Evolutionary conservation across 1,284 basidiomycete genomes (phyloP), one percentile per base, ranked within the genome.

Genomic region (Puccinia sorghi): DNA sequence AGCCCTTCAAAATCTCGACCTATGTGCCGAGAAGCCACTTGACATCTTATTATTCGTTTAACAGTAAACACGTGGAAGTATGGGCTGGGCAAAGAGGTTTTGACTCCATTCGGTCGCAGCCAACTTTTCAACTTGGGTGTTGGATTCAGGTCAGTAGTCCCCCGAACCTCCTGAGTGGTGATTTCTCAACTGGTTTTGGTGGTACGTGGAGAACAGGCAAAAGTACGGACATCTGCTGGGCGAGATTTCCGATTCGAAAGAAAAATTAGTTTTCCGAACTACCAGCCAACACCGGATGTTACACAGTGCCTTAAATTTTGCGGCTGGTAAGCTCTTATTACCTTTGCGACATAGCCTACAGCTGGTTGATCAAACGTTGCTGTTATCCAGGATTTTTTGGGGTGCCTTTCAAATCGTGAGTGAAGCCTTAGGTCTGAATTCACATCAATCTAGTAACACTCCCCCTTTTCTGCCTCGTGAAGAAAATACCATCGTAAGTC

Each of bases 101-200:
- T 88, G 32, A 86, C 86, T 3, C 87, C 87, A 0, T 86, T 87
- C 71, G 88, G 88, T 11, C 81, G 86, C 20, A 83, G 84, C 72
- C 86, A 88, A 83, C 83, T 85, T 12, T 85, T 79, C 27, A 64
- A 79, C 39, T 69, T 79, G n/a, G 77, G 77, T 11, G 77, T 79
- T 25, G 77, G 77, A 6, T 79, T 79, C 37, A 69, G 76, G 76
- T 79, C 48, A 71, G 76, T 52, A 39, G 22, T 48, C 37, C 27
- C 43, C 2, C 43, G 22, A 27, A 22, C 27, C 61, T 54, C 13
- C 32, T 3, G 15, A 43, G 15, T 48, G 43, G 11, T 15, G 7
- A 17, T 20, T 39, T 39, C 37, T 39, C 22, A 61, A 56, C 37
- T 56, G 37, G 50, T 20, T 4, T 25, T 9, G 25, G 1, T 37